A percentile compares a stretch with the other conserved stretches of the same genome.
phyloP scores from a whole-genome alignment of 1,139 yeast genomes.

The Tardiomyces digboiensis region DNA sequence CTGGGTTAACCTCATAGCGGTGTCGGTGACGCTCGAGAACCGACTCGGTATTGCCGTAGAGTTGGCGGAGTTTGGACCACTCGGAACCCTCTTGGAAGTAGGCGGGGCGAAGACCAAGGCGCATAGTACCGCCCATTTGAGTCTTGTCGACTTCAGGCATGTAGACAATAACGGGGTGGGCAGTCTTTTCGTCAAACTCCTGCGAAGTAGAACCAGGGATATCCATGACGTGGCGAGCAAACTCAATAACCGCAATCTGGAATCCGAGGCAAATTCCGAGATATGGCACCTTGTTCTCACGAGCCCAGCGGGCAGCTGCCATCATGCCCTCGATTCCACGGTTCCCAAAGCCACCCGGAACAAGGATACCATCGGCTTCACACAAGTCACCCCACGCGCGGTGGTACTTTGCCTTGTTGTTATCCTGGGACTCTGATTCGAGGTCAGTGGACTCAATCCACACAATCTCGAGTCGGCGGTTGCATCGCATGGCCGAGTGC shows the following conservation, averaged over 20 bases:
- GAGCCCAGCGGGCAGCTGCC: constrained; percentile 94
- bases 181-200: constrained; percentile 61
- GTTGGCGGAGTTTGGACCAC: constrained; percentile 63
- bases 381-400: constrained; percentile 94
- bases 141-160: constrained; percentile 98
- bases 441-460: constrained; percentile 96
- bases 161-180: constrained; percentile 80
- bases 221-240: constrained; percentile 74
- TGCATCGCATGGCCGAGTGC: constrained; percentile 88
- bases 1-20: constrained; percentile 94
- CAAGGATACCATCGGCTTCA: constrained; percentile 93
- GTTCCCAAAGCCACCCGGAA: constrained; percentile 97
- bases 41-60: constrained; percentile 63
- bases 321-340: constrained; percentile 99
- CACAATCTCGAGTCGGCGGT: constrained; percentile 71
- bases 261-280: constrained; percentile 97
- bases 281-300: constrained; percentile 89
- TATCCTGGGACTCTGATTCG: constrained; percentile 58
- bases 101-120: constrained; percentile 91
- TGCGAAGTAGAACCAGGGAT: constrained; percentile 63
- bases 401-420: constrained; percentile 71
- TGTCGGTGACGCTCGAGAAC: constrained; percentile 97
- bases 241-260: constrained; percentile 95
- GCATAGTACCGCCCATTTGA: constrained; percentile 98
- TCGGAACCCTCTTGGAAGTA: constrained; percentile 63